Evolutionary conservation across 805 yeast genomes (phyloP), one percentile per base, ranked within the genome.

Genomic region (Metschnikowia picachoensis): DNA sequence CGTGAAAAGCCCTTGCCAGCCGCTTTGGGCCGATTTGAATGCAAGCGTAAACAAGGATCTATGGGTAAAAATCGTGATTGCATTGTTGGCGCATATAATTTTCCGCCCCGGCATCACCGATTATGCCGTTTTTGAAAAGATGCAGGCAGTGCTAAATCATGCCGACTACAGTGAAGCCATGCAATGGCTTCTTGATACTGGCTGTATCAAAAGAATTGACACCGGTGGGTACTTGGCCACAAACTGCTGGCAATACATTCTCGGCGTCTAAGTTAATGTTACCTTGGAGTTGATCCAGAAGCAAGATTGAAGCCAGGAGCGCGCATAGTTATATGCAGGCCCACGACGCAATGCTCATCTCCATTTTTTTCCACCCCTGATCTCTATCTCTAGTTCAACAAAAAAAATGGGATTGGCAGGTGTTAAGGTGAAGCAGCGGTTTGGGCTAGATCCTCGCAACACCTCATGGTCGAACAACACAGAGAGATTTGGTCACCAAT

Each of bases 381-480:
- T 29, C n/a, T 27, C 25, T n/a, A 31, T 33, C 27, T 20, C n/a
- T 38, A 29, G 35, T 4, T 14, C 10, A 35, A 11, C 15, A 10
- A n/a, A n/a, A 20, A 14, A 35, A 41, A 87, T 87, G 95, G 94
- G 95, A 42, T 76, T 87, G 59, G 92, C 92, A 37, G 97, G 87
- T 10, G 75, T 84, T 6, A 85, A 82, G 60, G 79, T 76, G 11
- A 89, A 87, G 60, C 95, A 87, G 59, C 77, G 94, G 59, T 85
- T 91, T 62, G 97, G 98, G 10, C 67, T 76, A 32, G 99, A 92
- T 68, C 99, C 99, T 14, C 74, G 98, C 60, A 92, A 92, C 60
- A 91, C 97, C 1, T 78, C 82, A 50, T 92, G 99, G 99, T 85
- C 97, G 25, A 89, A 89, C 60, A 87, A 88, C 58, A 81, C 84